A percentile compares a stretch with the other conserved stretches of the same genome.
These are phyloP conservation scores for Phytophthora macrochlamydospora DNA, from an alignment of 352 stramenopile species.

Conservation along the genomic window DNA sequence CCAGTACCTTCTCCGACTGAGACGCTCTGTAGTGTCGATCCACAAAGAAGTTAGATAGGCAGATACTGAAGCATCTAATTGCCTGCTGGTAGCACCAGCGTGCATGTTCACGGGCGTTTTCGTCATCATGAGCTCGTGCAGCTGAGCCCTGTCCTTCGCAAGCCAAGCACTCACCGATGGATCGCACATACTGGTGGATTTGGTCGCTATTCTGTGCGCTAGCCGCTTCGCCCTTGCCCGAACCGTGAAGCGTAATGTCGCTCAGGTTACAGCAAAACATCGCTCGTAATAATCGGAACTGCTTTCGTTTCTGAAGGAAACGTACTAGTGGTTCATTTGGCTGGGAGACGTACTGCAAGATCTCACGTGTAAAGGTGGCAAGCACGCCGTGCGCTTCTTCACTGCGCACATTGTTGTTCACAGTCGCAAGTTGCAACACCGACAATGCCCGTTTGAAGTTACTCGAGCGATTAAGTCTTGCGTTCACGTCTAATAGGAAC, in stretches of 20 bases:
- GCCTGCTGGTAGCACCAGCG: constrained; percentile 75
- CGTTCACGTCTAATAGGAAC: constrained; percentile 67
- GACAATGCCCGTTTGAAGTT: constrained; percentile 60
- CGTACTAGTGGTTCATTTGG: constrained; percentile 58
- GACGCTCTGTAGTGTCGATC: constrained; percentile 25
- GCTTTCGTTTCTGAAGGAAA: constrained; percentile 72
- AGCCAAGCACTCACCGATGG: constrained; percentile 70
- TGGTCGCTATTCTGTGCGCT: constrained; percentile 36
- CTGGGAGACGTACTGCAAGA: constrained; percentile 60
- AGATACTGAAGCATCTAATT: constrained; percentile 75
- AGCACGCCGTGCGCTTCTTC: constrained; percentile 65
- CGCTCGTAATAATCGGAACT: constrained; percentile 67
- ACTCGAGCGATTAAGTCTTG: constrained; percentile 47
- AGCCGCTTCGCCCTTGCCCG: constrained; percentile 17
- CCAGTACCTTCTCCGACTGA: constrained; percentile 31
- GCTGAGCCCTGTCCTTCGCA: constrained; percentile 59
- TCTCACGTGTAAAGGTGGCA: constrained; percentile 57
- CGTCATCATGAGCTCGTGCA: constrained; percentile 33
- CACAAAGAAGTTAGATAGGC: constrained; percentile 59
- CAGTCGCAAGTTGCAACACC: constrained; percentile 41
- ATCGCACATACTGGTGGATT: constrained; percentile 56
- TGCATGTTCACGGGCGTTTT: constrained; percentile 36
- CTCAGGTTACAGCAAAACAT: constrained; percentile 72
- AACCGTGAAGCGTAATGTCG: constrained; percentile 56
- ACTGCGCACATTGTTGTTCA: constrained; percentile 47